These are phyloP conservation scores for Ormosia semicastrata DNA, from an alignment of 306 rosid species.

Conservation along the genomic window DNA sequence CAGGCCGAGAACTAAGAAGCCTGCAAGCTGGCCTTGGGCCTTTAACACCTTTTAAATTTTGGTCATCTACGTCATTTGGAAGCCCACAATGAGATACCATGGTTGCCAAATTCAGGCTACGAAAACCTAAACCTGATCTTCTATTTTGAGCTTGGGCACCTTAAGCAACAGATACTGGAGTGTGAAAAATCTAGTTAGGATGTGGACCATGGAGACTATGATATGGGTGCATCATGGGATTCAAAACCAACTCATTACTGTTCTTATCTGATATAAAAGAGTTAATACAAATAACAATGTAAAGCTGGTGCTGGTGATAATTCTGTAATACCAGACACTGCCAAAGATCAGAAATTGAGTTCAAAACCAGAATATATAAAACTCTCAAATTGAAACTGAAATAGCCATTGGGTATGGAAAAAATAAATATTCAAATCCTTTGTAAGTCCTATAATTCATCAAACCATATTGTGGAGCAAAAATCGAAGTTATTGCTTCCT, in stretches of 20 bases:
- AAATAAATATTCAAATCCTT: slow-evolving; percentile 3
- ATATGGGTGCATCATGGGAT: neutral
- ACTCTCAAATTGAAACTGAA: neutral
- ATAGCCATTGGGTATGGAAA: neutral
- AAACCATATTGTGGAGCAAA: slow-evolving; percentile 20
- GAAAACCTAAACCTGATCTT: too few relatives aligned
- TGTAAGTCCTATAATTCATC: slow-evolving; percentile 1
- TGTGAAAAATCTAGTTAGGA: neutral
- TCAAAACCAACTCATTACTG: neutral
- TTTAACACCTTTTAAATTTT: too few relatives aligned
- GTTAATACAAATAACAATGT: neutral
- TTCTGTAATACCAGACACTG: neutral
- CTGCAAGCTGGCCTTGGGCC: too few relatives aligned
- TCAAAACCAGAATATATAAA: neutral
- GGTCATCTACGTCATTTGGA: too few relatives aligned
- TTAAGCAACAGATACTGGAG: too few relatives aligned
- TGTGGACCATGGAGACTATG: neutral
- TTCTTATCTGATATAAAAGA: neutral
- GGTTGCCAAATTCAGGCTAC: too few relatives aligned
- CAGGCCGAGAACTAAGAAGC: too few relatives aligned
- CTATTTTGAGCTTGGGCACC: too few relatives aligned
- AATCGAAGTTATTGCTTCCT: slow-evolving; percentile 60
- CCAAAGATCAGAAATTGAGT: neutral
- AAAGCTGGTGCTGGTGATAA: neutral
- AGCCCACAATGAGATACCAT: too few relatives aligned